Percentiles rank a stretch among this genome's conserved stretches.
Evolutionary conservation across 805 yeast species (phyloP).

Genomic region (Jamesozyma piceae): DNA sequence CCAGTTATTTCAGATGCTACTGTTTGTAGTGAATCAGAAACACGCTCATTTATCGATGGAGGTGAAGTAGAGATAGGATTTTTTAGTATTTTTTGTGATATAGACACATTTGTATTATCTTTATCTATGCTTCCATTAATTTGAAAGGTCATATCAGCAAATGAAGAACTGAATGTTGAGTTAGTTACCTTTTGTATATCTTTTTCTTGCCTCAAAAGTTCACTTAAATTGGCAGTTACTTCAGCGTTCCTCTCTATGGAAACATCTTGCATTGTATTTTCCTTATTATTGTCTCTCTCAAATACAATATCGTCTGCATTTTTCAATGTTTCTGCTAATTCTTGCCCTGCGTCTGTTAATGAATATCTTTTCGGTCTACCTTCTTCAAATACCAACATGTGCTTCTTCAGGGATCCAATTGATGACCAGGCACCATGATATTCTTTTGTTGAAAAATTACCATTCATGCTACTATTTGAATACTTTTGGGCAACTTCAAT

Average conservation of each 20-base stretch:
- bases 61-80: background rate
- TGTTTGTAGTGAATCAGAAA: background rate
- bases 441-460: conserved; percentile 53
- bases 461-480: conserved; percentile 48
- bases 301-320: conserved; percentile 35
- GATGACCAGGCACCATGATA: conserved; percentile 71
- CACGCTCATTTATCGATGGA: background rate
- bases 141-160: conserved; percentile 17
- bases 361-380: conserved; percentile 55
- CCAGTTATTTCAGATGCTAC: background rate
- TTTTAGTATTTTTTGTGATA: background rate
- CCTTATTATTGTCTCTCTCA: conserved; percentile 10
- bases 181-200: background rate
- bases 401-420: conserved; percentile 49
- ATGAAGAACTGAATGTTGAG: conserved; percentile 6
- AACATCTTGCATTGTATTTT: conserved; percentile 5
- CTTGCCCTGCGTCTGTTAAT: conserved; percentile 62
- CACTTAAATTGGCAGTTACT: conserved; percentile 17
- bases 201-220: conserved; percentile 6
- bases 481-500: conserved; percentile 43
- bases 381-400: conserved; percentile 44
- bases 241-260: conserved; percentile 7
- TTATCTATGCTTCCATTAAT: background rate
- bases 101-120: background rate
- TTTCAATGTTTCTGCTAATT: conserved; percentile 49